Base-by-base conservation (phyloP, 306 rosid genomes). In the Pyrus pyrifolia region DNA sequence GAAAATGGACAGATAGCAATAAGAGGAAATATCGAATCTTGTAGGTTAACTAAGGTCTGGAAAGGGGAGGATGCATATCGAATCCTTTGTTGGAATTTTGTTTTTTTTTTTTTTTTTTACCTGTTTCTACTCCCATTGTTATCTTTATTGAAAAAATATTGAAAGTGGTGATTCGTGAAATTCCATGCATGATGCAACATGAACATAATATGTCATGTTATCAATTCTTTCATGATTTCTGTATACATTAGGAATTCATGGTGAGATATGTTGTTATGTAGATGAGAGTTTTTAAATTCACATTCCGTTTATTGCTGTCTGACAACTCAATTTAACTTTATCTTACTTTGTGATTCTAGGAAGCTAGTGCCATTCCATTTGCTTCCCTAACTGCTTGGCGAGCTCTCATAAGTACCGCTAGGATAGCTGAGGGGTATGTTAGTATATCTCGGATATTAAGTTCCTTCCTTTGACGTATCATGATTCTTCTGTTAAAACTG, bases 301-400 rank as follows among this genome's bases (percentile, higher is more conserved):
- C 22, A 1, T 60, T 62, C 17, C 70, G 65, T 21, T 49, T 62
- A 49, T 15, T 49, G 15, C 53, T 12, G 62, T 68, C 72, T 68
- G 35, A 62, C 33, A 62, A 30, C 61, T 15, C 18, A 80, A 67
- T 15, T 53, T 68, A 67, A 11, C 31, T 12, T 63, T 45, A 13
- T 59, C 33, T 27, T 30, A 40, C 18, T 14, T 45, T 70, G 61
- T 71, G 42, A 62, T 81, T 3, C 76, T 76, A 87, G 91, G 91
- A 95, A 82, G 99, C 99, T 75, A 95, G 97, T 82, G 92, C 93
- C 82, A 88, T 95, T 85, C 99, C 99, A 64, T 95, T 95, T 90
- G 97, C 97, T 76, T 91, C 99, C 45, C 76, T 95, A 90, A 95
- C 99, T 55, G 99, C 99, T 67, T 95, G 97, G 99, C 97, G 97